Evolutionary conservation across 2,329 filamentous ascomycete species (phyloP).

Genomic region (Sporothrix globosa): DNA sequence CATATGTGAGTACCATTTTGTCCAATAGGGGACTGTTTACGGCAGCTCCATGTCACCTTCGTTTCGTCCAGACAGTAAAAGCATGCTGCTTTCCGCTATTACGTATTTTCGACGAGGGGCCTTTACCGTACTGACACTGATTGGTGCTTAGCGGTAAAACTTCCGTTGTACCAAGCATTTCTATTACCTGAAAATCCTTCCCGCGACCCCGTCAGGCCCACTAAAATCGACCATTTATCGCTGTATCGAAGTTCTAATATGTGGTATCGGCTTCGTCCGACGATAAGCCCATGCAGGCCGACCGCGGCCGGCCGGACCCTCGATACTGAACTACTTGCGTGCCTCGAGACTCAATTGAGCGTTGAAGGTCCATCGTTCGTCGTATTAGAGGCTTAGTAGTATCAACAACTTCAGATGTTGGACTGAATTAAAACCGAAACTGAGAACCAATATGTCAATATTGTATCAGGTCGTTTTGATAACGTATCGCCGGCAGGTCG

Average conservation of each 20-base stretch:
- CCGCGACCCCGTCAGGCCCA: neutral
- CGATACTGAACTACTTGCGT: conserved; percentile 11
- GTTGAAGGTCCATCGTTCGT: neutral
- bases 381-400: neutral
- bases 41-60: neutral
- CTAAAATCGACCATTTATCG: conserved; percentile 15
- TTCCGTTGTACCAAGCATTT: neutral
- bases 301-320: conserved; percentile 31
- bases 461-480: neutral
- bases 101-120: conserved; percentile 31
- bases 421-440: neutral
- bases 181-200: neutral
- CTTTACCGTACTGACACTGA: conserved; percentile 9
- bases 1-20: neutral
- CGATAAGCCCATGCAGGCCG: neutral
- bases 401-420: too few relatives aligned
- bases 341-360: conserved; percentile 19
- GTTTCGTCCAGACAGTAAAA: conserved; percentile 13
- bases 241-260: conserved; percentile 22
- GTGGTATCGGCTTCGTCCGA: conserved; percentile 33
- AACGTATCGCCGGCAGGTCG: neutral
- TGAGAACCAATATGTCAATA: neutral
- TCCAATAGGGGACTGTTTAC: neutral
- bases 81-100: conserved; percentile 16
- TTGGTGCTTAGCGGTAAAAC: conserved; percentile 23